These are phyloP conservation scores for Ustilago bromivora DNA, from an alignment of 1,284 basidiomycete species.

Conservation along the genomic window DNA sequence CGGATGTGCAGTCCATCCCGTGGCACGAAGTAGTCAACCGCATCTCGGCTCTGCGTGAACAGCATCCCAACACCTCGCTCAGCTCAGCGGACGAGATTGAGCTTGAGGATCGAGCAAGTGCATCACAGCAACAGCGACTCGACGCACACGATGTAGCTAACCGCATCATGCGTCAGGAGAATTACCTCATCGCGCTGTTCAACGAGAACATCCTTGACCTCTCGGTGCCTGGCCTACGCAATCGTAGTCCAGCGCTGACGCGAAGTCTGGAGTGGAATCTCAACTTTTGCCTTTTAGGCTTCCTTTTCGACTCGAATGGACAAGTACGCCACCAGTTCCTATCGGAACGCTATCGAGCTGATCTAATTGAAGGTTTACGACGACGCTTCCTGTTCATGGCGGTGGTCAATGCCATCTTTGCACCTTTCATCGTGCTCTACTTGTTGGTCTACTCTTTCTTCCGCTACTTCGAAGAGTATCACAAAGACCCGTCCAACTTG, in stretches of 20 bases:
- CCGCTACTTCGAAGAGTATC: slow-evolving; percentile 98
- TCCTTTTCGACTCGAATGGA: slow-evolving; percentile 87
- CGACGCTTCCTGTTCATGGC: slow-evolving; percentile 96
- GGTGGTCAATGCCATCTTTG: slow-evolving; percentile 90
- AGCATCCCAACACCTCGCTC: slow-evolving; percentile 59
- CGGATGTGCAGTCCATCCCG: slow-evolving; percentile 94
- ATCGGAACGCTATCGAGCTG: slow-evolving; percentile 81
- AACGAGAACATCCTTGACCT: slow-evolving; percentile 95
- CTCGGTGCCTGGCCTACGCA: slow-evolving; percentile 74
- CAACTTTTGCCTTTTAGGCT: slow-evolving; percentile 91
- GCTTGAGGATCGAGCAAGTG: slow-evolving; percentile 24
- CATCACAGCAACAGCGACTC: slow-evolving; percentile 46
- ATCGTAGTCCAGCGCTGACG: slow-evolving; percentile 78
- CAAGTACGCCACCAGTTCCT: slow-evolving; percentile 90
- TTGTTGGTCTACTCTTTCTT: slow-evolving; percentile 98
- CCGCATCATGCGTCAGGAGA: slow-evolving; percentile 96
- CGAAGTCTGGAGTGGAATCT: slow-evolving; percentile 95
- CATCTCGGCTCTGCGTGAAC: slow-evolving; percentile 72
- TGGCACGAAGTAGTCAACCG: slow-evolving; percentile 95
- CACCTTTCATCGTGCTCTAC: slow-evolving; percentile 97
- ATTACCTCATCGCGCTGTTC: slow-evolving; percentile 96
- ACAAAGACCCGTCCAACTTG: slow-evolving; percentile 95
- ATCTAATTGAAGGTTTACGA: slow-evolving; percentile 82
- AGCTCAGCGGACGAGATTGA: slow-evolving; percentile 71
- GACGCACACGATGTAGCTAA: slow-evolving; percentile 97